phyloP scores from a whole-genome alignment of 176 grass and related monocot genomes.

The Puccinellia tenuiflora region DNA sequence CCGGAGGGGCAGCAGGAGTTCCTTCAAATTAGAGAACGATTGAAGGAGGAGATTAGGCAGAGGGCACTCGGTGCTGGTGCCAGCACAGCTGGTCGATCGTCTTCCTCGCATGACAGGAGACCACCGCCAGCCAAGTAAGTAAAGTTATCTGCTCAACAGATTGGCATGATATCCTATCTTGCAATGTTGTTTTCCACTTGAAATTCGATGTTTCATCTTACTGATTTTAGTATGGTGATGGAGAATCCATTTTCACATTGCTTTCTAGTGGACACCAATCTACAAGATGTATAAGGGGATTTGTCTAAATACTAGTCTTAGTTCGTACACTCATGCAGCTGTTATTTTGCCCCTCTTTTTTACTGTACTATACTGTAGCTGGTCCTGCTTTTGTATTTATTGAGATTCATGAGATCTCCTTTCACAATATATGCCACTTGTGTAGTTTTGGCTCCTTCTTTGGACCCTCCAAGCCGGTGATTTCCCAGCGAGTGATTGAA shows the following conservation, averaged over 20 bases:
- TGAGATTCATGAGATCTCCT: not conserved
- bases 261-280: not conserved
- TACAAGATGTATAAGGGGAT: not conserved
- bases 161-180: not conserved
- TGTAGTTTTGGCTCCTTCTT: constrained; percentile 97
- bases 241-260: not conserved
- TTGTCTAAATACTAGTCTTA: not conserved
- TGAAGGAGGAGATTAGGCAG: constrained; percentile 45
- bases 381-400: not conserved
- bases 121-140: constrained; percentile 33
- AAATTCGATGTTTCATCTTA: not conserved
- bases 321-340: not conserved
- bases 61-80: constrained; percentile 28
- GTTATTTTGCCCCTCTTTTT: not conserved
- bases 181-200: not conserved
- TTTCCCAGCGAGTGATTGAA: constrained; percentile 87
- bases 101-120: constrained; percentile 39
- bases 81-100: constrained; percentile 2
- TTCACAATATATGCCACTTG: constrained; percentile 3
- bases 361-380: not conserved
- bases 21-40: constrained; percentile 46
- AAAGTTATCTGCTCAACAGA: not conserved
- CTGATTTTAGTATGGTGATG: not conserved
- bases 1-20: constrained; percentile 48
- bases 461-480: constrained; percentile 81